phyloP scores from a whole-genome alignment of 2,329 filamentous ascomycete species.

The Macrophomina phaseolina region DNA sequence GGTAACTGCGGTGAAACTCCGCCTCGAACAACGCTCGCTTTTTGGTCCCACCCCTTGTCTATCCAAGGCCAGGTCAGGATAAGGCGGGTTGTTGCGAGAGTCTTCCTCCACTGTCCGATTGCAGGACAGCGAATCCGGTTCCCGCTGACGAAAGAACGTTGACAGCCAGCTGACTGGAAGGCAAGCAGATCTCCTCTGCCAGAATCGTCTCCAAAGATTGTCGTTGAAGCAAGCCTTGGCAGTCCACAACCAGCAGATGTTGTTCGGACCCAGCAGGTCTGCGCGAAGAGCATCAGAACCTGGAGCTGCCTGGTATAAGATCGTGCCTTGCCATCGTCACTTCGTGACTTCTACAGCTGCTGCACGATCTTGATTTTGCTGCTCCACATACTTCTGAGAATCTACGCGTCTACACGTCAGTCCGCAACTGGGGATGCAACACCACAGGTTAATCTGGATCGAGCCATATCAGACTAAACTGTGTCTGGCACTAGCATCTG shows the following conservation, averaged over 20 bases:
- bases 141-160: background rate
- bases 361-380: conserved; percentile 16
- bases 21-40: conserved; percentile 5
- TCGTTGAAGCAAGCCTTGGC: conserved; percentile 21
- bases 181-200: conserved; percentile 9
- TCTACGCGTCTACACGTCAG: background rate
- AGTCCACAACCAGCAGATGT: background rate
- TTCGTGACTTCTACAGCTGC: background rate
- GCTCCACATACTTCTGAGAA: background rate
- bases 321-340: conserved; percentile 4
- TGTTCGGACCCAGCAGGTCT: conserved; percentile 1
- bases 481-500: background rate
- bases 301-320: conserved; percentile 18
- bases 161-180: background rate
- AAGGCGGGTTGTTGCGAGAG: conserved; percentile 10
- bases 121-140: background rate
- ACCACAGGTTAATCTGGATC: background rate
- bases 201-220: conserved; percentile 20
- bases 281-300: conserved; percentile 1
- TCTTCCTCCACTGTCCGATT: background rate
- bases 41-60: background rate
- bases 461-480: background rate
- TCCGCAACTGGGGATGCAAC: background rate
- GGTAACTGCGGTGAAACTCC: conserved; percentile 17
- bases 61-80: background rate